phyloP scores from a whole-genome alignment of 1,284 basidiomycete genomes.

The Thecaphora thlaspeos region DNA sequence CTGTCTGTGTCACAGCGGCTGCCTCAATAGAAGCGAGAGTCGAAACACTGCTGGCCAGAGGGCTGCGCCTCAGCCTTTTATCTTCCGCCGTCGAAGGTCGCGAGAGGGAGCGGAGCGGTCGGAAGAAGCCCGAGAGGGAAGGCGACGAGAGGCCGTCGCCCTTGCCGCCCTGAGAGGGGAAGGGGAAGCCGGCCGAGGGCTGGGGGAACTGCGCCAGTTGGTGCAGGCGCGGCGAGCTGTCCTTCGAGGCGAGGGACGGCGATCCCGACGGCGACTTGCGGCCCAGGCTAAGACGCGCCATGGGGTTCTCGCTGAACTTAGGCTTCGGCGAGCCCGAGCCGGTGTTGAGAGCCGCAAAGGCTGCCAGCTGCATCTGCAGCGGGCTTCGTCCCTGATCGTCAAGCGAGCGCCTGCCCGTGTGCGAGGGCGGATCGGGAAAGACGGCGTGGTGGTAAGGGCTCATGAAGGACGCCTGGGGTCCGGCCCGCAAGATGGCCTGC shows the following conservation, averaged over 20 bases:
- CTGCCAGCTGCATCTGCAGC: constrained; percentile 1
- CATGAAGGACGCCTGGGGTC: constrained; percentile 20
- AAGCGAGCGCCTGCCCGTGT: neutral
- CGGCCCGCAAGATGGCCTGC: too few relatives aligned
- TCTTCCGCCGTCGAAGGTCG: too few relatives aligned
- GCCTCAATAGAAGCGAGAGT: too few relatives aligned
- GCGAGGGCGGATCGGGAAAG: constrained; percentile 24
- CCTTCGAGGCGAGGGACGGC: constrained; percentile 8
- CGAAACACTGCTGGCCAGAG: too few relatives aligned
- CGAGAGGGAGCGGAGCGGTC: too few relatives aligned
- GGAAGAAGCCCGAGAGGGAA: too few relatives aligned
- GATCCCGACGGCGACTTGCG: constrained; percentile 32
- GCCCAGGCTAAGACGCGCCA: constrained; percentile 23
- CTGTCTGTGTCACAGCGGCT: too few relatives aligned
- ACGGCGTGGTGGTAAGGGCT: constrained; percentile 30
- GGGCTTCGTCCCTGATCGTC: too few relatives aligned
- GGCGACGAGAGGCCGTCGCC: too few relatives aligned
- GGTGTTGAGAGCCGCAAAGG: constrained; percentile 21
- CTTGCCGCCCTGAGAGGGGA: too few relatives aligned
- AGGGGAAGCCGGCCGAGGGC: constrained; percentile 6
- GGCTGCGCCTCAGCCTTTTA: too few relatives aligned
- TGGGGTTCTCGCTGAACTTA: constrained; percentile 20
- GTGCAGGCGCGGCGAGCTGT: constrained; percentile 19
- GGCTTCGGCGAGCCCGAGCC: neutral
- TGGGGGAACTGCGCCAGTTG: constrained; percentile 22